Conservation (phyloP, 257 asterid genomes). For the Dorcoceras hygrometricum region DNA sequence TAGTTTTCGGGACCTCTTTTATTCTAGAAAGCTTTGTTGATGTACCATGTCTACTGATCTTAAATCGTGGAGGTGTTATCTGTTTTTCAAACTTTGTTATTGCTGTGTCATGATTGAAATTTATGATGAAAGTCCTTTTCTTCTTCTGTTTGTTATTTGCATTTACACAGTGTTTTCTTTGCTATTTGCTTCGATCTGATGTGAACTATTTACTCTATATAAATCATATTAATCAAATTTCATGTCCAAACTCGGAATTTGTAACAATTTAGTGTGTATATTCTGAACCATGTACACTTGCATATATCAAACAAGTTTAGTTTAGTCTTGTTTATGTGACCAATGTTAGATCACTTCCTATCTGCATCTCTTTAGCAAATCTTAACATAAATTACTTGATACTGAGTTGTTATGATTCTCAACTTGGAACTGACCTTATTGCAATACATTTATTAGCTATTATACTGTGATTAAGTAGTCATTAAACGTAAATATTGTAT, state of each 20-base stretch:
- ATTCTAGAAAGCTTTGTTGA: neutral
- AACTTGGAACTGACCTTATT: neutral
- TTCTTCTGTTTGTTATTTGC: neutral
- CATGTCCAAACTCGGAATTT: neutral
- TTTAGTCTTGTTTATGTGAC: neutral
- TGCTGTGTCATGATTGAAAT: conserved; percentile 1
- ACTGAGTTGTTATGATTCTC: neutral
- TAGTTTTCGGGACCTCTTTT: neutral
- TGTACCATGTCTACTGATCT: neutral
- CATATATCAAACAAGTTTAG: neutral
- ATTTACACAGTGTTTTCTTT: neutral
- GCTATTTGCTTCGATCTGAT: neutral
- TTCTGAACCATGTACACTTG: neutral
- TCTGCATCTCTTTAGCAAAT: neutral
- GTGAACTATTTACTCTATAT: neutral
- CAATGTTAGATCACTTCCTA: neutral
- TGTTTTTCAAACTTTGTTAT: conserved; percentile 1
- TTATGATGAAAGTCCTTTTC: conserved; percentile 11
- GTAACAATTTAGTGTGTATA: neutral
- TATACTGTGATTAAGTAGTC: neutral
- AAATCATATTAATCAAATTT: neutral
- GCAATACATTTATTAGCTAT: neutral
- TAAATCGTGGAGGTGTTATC: neutral
- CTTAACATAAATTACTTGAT: neutral
- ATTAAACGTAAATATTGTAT: too few species aligned